These are phyloP conservation scores for Forsythia viridissima DNA, from an alignment of 257 asterid genomes.

Conservation along the genomic window DNA sequence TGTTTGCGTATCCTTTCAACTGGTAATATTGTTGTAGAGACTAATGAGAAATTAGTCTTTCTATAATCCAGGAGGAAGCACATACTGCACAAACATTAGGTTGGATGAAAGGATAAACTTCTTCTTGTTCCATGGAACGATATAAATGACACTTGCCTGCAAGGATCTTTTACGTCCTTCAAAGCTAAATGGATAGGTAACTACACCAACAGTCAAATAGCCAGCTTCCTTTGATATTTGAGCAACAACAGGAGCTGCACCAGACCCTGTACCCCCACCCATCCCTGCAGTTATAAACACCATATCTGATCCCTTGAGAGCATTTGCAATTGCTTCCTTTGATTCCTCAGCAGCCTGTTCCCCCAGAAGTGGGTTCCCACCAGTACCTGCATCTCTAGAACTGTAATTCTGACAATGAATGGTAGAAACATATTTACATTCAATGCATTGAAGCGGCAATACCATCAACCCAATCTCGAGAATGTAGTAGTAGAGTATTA, in stretches of 20 bases:
- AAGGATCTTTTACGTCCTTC: slow-evolving; percentile 94
- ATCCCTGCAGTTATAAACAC: slow-evolving; percentile 99
- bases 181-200: slow-evolving; percentile 94
- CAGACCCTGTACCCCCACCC: slow-evolving; percentile 99
- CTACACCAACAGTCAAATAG: slow-evolving; percentile 96
- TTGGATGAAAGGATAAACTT: neutral
- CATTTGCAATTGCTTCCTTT: slow-evolving; percentile 79
- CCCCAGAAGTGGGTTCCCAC: slow-evolving; percentile 93
- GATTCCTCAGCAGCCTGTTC: slow-evolving; percentile 99
- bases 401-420: slow-evolving; percentile 2
- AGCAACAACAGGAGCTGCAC: slow-evolving; percentile 98
- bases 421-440: neutral
- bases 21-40: neutral
- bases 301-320: slow-evolving; percentile 97
- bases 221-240: slow-evolving; percentile 94
- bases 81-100: slow-evolving; percentile 5
- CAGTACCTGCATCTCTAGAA: slow-evolving; percentile 67
- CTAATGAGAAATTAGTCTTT: slow-evolving; percentile 10
- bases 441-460: neutral
- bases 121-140: neutral
- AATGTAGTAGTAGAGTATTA: slow-evolving; percentile 8
- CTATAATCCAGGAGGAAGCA: neutral
- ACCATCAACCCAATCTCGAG: slow-evolving; percentile 14
- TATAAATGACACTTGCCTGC: slow-evolving; percentile 61
- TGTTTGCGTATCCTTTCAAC: neutral